Conservation (phyloP, 1,139 yeast species). For the Lodderomyces theae region DNA sequence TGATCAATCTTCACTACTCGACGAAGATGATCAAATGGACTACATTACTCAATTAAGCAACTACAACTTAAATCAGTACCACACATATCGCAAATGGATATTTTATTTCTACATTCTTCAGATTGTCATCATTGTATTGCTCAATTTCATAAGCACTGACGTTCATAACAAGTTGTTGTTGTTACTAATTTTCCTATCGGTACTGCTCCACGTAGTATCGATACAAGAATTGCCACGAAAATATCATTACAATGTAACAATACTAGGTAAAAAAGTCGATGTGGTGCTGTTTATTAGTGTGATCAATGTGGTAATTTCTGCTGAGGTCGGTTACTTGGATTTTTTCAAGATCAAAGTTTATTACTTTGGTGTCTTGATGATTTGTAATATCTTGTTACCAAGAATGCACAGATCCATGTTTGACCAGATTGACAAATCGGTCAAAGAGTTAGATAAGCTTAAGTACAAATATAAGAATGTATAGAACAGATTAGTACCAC, state of each 20-base stretch:
- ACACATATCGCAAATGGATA: conserved; percentile 6
- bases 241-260: neutral
- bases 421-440: conserved; percentile 13
- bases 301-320: conserved; percentile 3
- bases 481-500: conserved; percentile 8
- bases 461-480: conserved; percentile 26
- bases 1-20: conserved; percentile 16
- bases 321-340: conserved; percentile 1
- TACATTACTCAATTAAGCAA: conserved; percentile 16
- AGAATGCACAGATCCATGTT: conserved; percentile 16
- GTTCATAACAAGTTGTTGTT: neutral
- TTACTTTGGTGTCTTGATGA: conserved; percentile 15
- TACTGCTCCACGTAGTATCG: conserved; percentile 4
- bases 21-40: conserved; percentile 22
- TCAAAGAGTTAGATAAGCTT: conserved; percentile 16
- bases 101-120: conserved; percentile 9
- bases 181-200: conserved; percentile 6
- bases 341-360: neutral
- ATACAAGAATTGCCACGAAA: neutral
- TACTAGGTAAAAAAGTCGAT: conserved; percentile 4
- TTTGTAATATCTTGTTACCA: conserved; percentile 16
- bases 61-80: conserved; percentile 9
- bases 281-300: conserved; percentile 8
- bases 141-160: neutral
- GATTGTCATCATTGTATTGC: conserved; percentile 2